Conservation (phyloP, 345 rosid species). For the Lepidium africanum region DNA sequence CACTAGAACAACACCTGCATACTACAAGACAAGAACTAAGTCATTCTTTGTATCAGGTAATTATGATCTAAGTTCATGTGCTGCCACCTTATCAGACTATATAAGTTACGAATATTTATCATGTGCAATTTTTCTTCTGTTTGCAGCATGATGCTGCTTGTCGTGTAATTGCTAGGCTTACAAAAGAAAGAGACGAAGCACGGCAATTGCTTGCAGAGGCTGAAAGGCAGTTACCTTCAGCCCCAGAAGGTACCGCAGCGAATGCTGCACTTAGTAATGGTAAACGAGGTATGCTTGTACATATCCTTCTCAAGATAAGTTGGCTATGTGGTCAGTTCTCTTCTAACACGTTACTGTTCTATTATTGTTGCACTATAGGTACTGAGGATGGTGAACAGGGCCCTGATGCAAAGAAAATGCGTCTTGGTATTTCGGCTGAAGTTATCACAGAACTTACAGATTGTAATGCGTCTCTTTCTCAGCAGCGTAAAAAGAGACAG, state of each 20-base stretch:
- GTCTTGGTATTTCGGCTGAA: conserved; percentile 60
- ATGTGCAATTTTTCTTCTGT: background rate
- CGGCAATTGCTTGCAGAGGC: conserved; percentile 68
- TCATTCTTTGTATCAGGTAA: conserved; percentile 95
- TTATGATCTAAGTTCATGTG: background rate
- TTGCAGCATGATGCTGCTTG: conserved; percentile 99
- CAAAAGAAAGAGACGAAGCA: conserved; percentile 89
- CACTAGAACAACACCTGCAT: conserved; percentile 92
- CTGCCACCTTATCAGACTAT: background rate
- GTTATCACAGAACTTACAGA: conserved; percentile 71
- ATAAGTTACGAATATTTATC: background rate
- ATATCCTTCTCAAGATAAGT: background rate
- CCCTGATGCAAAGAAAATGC: conserved; percentile 50
- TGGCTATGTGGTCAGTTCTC: background rate
- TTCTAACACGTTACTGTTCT: background rate
- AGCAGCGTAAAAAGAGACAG: conserved; percentile 80
- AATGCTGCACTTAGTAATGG: conserved; percentile 69
- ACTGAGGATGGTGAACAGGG: conserved; percentile 45
- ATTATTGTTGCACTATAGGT: conserved; percentile 26
- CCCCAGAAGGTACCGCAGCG: conserved; percentile 32
- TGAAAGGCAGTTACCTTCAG: conserved; percentile 65
- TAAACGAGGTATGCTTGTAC: conserved; percentile 53
- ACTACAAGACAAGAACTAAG: conserved; percentile 96
- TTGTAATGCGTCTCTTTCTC: conserved; percentile 83
- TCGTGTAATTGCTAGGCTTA: conserved; percentile 97